These are phyloP conservation scores for Coprinopsis marcescibilis DNA, from an alignment of 768 basidiomycete species.

Conservation along the genomic window DNA sequence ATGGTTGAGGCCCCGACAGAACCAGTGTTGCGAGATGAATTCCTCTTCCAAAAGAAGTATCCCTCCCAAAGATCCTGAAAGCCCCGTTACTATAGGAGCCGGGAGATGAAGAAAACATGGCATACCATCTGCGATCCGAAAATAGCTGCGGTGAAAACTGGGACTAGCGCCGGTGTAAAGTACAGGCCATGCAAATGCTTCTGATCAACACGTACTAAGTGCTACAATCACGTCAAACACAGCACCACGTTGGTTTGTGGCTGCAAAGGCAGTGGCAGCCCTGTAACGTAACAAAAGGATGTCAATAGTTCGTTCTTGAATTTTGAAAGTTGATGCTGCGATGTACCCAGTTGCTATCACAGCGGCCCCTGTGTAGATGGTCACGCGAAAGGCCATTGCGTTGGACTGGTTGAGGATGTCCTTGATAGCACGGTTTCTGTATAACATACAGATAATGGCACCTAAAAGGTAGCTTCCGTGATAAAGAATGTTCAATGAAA, in stretches of 20 bases:
- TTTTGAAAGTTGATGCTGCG: background rate
- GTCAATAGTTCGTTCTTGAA: background rate
- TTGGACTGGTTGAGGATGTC: background rate
- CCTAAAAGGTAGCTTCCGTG: background rate
- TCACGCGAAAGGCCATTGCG: background rate
- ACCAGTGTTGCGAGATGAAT: too few relatives aligned
- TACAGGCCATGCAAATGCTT: background rate
- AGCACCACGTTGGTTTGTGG: background rate
- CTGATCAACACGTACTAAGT: background rate
- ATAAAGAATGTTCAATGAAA: too few relatives aligned
- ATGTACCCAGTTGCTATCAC: background rate
- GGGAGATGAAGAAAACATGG: background rate
- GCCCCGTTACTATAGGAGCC: background rate
- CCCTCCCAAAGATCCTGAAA: slow-evolving; percentile 1
- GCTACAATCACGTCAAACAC: background rate
- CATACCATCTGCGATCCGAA: slow-evolving; percentile 1
- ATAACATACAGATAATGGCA: background rate
- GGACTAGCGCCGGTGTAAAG: background rate
- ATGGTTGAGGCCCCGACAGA: too few relatives aligned
- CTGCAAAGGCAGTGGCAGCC: background rate
- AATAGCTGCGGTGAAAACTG: background rate
- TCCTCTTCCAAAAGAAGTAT: slow-evolving; percentile 1
- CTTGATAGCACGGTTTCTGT: background rate
- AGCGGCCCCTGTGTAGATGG: background rate
- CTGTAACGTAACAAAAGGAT: too few relatives aligned